These are phyloP conservation scores for Penicillium sp. DNA, from an alignment of 2,329 filamentous ascomycete genomes.

Conservation along the genomic window DNA sequence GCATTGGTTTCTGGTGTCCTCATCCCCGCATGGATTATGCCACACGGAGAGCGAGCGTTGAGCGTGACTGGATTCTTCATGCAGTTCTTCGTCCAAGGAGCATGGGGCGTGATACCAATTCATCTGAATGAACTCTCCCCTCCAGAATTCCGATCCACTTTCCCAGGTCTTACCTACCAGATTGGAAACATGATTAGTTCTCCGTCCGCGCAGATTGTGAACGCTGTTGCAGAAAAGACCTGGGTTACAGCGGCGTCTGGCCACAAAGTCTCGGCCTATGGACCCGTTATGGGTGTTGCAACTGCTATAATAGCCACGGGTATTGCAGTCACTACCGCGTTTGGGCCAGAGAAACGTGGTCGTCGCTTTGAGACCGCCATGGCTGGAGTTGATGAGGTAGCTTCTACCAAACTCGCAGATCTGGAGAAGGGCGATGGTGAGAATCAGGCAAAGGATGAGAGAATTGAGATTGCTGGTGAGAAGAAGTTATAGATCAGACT, in stretches of 20 bases:
- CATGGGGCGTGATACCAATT: slow-evolving; percentile 72
- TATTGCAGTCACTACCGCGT: slow-evolving; percentile 68
- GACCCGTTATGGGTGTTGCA: slow-evolving; percentile 74
- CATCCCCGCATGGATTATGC: slow-evolving; percentile 74
- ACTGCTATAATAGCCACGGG: slow-evolving; percentile 76
- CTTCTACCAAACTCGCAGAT: slow-evolving; percentile 21
- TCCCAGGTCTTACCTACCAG: slow-evolving; percentile 74
- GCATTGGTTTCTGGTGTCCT: slow-evolving; percentile 69
- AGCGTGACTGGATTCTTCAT: slow-evolving; percentile 43
- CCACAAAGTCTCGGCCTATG: slow-evolving; percentile 68
- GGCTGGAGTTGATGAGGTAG: slow-evolving; percentile 41
- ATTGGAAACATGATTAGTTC: slow-evolving; percentile 67
- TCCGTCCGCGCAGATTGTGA: slow-evolving; percentile 77
- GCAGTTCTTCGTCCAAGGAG: slow-evolving; percentile 72
- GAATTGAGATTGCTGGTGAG: slow-evolving; percentile 23
- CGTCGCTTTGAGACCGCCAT: slow-evolving; percentile 67
- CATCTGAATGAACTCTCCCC: slow-evolving; percentile 79
- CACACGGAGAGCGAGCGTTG: slow-evolving; percentile 32
- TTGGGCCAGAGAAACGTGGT: slow-evolving; percentile 76
- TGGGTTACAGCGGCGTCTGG: slow-evolving; percentile 61
- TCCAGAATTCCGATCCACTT: slow-evolving; percentile 69
- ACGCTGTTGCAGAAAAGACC: slow-evolving; percentile 69
- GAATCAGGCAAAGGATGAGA: slow-evolving; percentile 28
- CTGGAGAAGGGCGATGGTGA: slow-evolving; percentile 25
- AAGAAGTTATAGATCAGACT: slow-evolving; percentile 15